Evolutionary conservation across 2,329 filamentous ascomycete genomes (phyloP), one percentile per base, ranked within the genome.

Genomic region (Colletotrichum incanum): DNA sequence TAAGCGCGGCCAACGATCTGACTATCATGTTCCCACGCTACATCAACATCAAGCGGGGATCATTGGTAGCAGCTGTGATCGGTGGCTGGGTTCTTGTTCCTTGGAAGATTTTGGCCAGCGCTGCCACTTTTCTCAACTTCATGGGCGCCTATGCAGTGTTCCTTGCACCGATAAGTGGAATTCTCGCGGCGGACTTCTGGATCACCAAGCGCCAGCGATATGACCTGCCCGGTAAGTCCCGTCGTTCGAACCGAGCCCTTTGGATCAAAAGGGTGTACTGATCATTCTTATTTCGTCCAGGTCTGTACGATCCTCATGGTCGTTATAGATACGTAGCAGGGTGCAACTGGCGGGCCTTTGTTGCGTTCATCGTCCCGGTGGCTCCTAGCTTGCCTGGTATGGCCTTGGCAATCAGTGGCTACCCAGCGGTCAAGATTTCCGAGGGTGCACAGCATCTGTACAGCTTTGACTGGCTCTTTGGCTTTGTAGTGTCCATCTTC

Each of bases 51-150:
- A 81, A 82, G 9, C 86, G 89, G 23, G 89, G 89, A 9, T 87
- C 87, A 68, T 79, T 91, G 41, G 80, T 91, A 54, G 86, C 87
- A 6, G 87, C 88, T 1, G 62, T 91, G 4, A 78, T 90, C 26
- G 82, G 81, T 0, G 87, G 86, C 28, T 92, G 89, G 89, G 85
- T 86, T 3, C 83, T 92, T 41, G 89, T 91, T 1, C 90, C 90
- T 1, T 92, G 90, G 91, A 91, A 91, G 80, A 92, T 93, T 69
- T 82, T 92, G 23, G 83, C 79, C 43, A 90, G 87, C 0, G 91
- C 90, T 2, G 78, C 80, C 2, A 89, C 86, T 1, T 89, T 93
- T 75, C 80, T 92, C 4, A 86, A 87, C 54, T 93, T 93, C 80
- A 92, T 94, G 87, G 85, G 87, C 54, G 91, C 90, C 0, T 78